Evolutionary conservation across 2,329 filamentous ascomycete genomes (phyloP), one percentile per base, ranked within the genome.

Genomic region (Fusarium keratoplasticum): DNA sequence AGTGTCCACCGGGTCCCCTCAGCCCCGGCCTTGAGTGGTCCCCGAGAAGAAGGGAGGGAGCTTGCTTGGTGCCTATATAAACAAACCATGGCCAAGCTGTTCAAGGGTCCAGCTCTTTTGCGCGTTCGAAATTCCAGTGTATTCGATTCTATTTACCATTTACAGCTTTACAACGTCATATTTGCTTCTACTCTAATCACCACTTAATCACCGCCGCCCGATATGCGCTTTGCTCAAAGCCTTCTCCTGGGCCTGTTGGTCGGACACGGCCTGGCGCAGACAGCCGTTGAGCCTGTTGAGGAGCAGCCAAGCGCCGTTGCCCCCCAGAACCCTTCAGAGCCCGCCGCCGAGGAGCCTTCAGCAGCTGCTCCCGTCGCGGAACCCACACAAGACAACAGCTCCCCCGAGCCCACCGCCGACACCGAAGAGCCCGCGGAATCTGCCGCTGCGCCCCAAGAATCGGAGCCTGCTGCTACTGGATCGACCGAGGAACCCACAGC

Each of bases 181-280:
- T 52, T 52, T 27, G 11, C 18, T 31, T 52, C 27, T 29, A 52
- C 22, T 29, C 27, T 52, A 36, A 57, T 36, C 54, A 38, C 33
- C 54, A 25, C 31, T 22, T 33, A 16, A 31, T 57, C 31, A 54
- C 18, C 27, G 57, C 7, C 35, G 10, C 35, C 4, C 20, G 29
- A 62, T 14, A 74, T 74, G 71, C 71, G 71, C 47, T 74, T 74
- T 62, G 40, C 71, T 35, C 54, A 58, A 50, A 69, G 68, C 40
- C 58, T 74, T 61, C 59, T 74, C 36, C 25, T 74, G 42, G 64
- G 71, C n/a, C 60, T 74, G 50, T 52, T 74, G 61, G 71, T 69
- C 11, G 64, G 38, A 13, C 64, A 74, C 14, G 71, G 71, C n/a
- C 58, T 74, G 16, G 60, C 64, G n/a, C 71, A 74, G 62, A 72